These are phyloP conservation scores for Aspergillus neoniger DNA, from an alignment of 2,329 filamentous ascomycete genomes.

Conservation along the genomic window DNA sequence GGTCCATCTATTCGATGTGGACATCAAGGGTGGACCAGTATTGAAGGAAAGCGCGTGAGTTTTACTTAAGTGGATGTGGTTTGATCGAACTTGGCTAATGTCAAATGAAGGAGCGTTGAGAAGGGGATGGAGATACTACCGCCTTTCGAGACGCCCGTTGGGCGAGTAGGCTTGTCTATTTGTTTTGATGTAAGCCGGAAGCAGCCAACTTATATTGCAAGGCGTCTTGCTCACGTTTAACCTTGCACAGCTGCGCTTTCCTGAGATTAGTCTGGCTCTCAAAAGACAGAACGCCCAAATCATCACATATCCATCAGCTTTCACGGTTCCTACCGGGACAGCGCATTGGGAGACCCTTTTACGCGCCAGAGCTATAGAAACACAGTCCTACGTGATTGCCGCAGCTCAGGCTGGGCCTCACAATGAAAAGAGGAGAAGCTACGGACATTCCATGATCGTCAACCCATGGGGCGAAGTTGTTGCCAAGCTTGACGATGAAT, in stretches of 20 bases:
- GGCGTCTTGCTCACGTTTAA: not conserved
- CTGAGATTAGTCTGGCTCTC: conserved; percentile 71
- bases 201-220: not conserved
- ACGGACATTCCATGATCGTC: conserved; percentile 82
- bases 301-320: conserved; percentile 84
- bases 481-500: conserved; percentile 58
- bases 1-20: conserved; percentile 82
- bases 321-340: conserved; percentile 79
- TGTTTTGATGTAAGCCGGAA: conserved; percentile 71
- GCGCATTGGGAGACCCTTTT: conserved; percentile 85
- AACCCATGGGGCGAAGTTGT: conserved; percentile 83
- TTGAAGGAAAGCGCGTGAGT: conserved; percentile 62
- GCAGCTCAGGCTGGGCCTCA: conserved; percentile 78
- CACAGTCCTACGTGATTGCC: conserved; percentile 82
- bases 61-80: not conserved
- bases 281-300: conserved; percentile 69
- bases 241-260: conserved; percentile 66
- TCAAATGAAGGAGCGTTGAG: conserved; percentile 59
- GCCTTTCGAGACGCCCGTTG: conserved; percentile 73
- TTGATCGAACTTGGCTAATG: not conserved
- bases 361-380: conserved; percentile 81
- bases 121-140: conserved; percentile 63
- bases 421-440: conserved; percentile 75
- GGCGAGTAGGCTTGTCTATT: conserved; percentile 75
- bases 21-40: conserved; percentile 57